A percentile compares a stretch with the other conserved stretches of the same genome.
phyloP scores from a whole-genome alignment of 805 yeast genomes.

The Suhomyces pyralidae region DNA sequence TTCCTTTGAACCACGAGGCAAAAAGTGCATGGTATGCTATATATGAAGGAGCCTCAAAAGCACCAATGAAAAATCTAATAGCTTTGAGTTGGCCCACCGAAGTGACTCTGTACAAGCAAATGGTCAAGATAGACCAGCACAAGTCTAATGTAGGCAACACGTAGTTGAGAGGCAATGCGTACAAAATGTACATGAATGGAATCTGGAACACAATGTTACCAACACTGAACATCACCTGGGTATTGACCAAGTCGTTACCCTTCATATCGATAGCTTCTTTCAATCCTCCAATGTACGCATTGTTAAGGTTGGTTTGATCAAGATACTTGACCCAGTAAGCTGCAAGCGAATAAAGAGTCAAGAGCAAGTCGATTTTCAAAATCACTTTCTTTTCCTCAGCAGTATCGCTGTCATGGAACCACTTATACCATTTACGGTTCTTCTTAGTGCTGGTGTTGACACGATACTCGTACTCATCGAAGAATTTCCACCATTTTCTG shows the following conservation, averaged over 20 bases:
- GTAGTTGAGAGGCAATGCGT: conserved; percentile 53
- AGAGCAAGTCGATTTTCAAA: conserved; percentile 29
- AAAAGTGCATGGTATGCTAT: conserved; percentile 39
- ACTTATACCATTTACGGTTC: conserved; percentile 48
- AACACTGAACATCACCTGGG: conserved; percentile 55
- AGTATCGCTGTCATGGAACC: conserved; percentile 53
- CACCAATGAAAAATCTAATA: conserved; percentile 63
- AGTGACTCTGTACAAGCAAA: conserved; percentile 50
- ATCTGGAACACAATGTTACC: conserved; percentile 61
- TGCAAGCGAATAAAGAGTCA: conserved; percentile 33
- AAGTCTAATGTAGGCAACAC: conserved; percentile 56
- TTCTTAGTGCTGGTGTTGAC: conserved; percentile 28
- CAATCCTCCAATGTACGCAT: conserved; percentile 68
- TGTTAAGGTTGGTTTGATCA: conserved; percentile 57
- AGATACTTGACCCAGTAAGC: conserved; percentile 67
- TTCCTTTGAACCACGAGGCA: conserved; percentile 15
- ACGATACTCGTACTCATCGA: conserved; percentile 63
- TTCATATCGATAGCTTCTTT: conserved; percentile 51
- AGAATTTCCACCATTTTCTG: conserved; percentile 49
- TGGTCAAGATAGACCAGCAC: conserved; percentile 66
- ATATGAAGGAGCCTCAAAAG: conserved; percentile 62
- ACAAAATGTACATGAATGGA: conserved; percentile 58
- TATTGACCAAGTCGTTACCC: conserved; percentile 61
- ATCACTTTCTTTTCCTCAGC: conserved; percentile 31
- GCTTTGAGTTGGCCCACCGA: conserved; percentile 54